Base-by-base conservation (phyloP, 495 filamentous ascomycete species). In the Daldinia decipiens region DNA sequence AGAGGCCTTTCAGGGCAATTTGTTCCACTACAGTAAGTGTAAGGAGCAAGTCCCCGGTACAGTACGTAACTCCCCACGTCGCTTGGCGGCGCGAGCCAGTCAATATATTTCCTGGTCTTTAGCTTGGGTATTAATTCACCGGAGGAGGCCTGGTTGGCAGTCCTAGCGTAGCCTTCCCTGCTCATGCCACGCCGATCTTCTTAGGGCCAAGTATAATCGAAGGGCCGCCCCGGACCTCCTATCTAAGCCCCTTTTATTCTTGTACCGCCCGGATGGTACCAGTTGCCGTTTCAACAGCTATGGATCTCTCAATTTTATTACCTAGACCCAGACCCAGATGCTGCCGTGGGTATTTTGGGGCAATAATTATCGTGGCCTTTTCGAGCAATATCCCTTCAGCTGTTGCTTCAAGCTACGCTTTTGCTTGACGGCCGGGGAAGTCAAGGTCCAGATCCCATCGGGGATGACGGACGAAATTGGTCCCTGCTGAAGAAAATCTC, bases 401-500 rank as follows among this genome's bases (percentile, higher is more conserved):
- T 34, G 12, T 24, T 24, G 43, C 43, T 47, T 19, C 43, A 47
- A 24, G 9, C 43, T 47, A 24, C 43, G 43, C 19, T 47, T 47
- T 47, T 59, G 45, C 38, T 24, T 31, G 15, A 61, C 40, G 62
- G 66, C 36, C 65, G 61, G 70, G 62, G 53, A 68, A 40, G 65
- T 65, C 70, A 57, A 65, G 65, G 65, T 55, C 65, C 51, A 68
- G 65, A 63, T 70, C 62, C 71, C 50, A 67, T 70, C 53, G 53
- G 62, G 55, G 58, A 62, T 63, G 63, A 67, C 57, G 65, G 53
- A 56, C 62, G 62, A 67, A 74, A 70, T 70, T 70, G 71, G 71
- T 64, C 71, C 71, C 67, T 74, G 71, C 71, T 74, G 62, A 66
- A 52, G 58, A 74, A 74, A 74, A 67, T 74, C 71, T 74, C 71